Base-by-base conservation (phyloP, 1,284 basidiomycete species). In the Exobasidium rhododendri region DNA sequence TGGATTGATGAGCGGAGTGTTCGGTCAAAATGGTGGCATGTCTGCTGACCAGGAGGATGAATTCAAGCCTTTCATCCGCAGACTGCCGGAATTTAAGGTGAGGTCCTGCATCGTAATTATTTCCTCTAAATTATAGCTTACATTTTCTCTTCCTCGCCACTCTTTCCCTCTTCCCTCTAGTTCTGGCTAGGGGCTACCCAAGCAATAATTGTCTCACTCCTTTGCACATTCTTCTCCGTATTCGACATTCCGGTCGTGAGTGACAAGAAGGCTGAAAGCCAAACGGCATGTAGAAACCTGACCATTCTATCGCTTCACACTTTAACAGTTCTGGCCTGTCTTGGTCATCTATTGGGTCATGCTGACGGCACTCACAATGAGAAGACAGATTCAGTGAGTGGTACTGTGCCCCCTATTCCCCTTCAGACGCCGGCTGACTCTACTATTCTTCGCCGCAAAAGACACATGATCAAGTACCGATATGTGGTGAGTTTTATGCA, bases 381-480 rank as follows among this genome's bases (percentile, higher is more conserved):
- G 75, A 49, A 66, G 79, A 14, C 81, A 82, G 69, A 80, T 82
- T 67, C 76, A 79, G 75, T 72, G 67, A 61, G 73, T 78, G 61
- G 65, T 28, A 28, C 46, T 29, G n/a, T n/a, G n/a, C n/a, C n/a
- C n/a, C n/a, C n/a, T n/a, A n/a, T n/a, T n/a, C 24, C 17, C n/a
- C 44, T 28, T 32, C 22, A 62, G 50, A 59, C 66, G 6, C 58
- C 60, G 1, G 57, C 60, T 22, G 49, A 3, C 4, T 22, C 53
- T n/a, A 44, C 60, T 10, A 56, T 60, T 13, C 17, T 40, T 40
- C 35, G 35, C 35, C 35, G n/a, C n/a, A 47, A 10, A 79, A 94
- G 92, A 76, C 94, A 97, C 82, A 97, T 97, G 94, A 90, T 96
- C 84, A 94, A 94, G 82, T 97, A 97, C 84, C 92, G 91, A 80